A percentile compares a stretch with the other conserved stretches of the same genome.
These are phyloP conservation scores for Heracleum sosnowskyi DNA, from an alignment of 129 eudicot species.

Conservation along the genomic window DNA sequence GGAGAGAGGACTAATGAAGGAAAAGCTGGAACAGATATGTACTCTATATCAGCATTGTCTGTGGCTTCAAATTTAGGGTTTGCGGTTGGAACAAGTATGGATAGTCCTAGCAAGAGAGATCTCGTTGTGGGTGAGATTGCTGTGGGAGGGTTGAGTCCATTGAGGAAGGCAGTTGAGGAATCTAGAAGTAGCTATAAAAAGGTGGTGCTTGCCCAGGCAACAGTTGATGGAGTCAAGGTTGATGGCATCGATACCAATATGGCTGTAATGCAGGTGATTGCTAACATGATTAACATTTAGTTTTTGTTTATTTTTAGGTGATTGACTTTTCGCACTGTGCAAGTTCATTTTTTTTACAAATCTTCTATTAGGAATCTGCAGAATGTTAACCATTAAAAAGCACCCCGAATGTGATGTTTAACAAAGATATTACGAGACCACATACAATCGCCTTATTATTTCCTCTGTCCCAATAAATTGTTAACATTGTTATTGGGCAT, in stretches of 20 bases:
- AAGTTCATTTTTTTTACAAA: background rate
- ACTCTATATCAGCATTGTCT: conserved; percentile 56
- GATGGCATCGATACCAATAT: conserved; percentile 91
- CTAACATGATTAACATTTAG: background rate
- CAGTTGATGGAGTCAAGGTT: conserved; percentile 94
- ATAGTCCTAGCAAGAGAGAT: conserved; percentile 23
- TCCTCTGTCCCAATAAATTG: too few species aligned
- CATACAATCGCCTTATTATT: too few species aligned
- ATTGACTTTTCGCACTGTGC: background rate
- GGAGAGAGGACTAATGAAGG: conserved; percentile 29
- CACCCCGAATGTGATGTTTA: background rate
- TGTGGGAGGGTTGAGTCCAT: conserved; percentile 75
- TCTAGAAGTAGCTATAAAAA: conserved; percentile 69
- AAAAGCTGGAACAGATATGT: conserved; percentile 41
- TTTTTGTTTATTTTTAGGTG: background rate
- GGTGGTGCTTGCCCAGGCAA: conserved; percentile 78
- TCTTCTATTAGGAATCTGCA: background rate
- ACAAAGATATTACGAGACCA: background rate
- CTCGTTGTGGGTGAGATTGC: conserved; percentile 69
- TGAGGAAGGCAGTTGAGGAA: conserved; percentile 75
- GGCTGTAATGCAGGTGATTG: conserved; percentile 78
- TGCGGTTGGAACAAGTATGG: conserved; percentile 45
- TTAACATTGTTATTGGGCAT: too few species aligned
- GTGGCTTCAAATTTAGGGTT: conserved; percentile 64
- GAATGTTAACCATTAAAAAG: background rate